Percentiles rank a stretch among this genome's conserved stretches.
Evolutionary conservation across 208 protist species (phyloP).

Genomic region (Leishmania arabica): DNA sequence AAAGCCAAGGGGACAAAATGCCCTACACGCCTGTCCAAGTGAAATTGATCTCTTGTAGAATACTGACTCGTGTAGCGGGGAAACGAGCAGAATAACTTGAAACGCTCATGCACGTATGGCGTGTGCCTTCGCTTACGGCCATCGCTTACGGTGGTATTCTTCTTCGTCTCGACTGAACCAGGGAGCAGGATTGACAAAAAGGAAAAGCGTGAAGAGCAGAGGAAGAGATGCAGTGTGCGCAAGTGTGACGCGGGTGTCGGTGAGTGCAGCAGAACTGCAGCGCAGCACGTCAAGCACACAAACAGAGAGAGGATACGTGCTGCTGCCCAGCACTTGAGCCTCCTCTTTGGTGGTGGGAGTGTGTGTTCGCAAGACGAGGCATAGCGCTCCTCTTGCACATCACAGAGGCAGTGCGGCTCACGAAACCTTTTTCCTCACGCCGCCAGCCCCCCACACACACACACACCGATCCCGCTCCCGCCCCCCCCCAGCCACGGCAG

Average conservation of each 20-base stretch:
- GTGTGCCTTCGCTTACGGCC: background rate
- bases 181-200: background rate
- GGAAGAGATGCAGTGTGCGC: background rate
- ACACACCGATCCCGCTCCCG: background rate
- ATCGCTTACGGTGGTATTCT: background rate
- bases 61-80: background rate
- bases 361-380: background rate
- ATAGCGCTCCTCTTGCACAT: background rate
- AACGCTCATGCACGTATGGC: background rate
- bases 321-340: background rate
- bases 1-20: background rate
- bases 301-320: background rate
- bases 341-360: background rate
- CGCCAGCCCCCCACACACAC: background rate
- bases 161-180: background rate
- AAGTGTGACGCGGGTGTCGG: background rate
- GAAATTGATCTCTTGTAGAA: background rate
- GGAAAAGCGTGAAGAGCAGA: background rate
- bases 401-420: background rate
- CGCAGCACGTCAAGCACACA: background rate
- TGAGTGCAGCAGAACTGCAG: background rate
- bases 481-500: background rate
- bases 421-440: background rate
- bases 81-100: background rate
- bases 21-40: background rate